Conservation (phyloP, 768 basidiomycete species). For the Tricholoma furcatifolium region DNA sequence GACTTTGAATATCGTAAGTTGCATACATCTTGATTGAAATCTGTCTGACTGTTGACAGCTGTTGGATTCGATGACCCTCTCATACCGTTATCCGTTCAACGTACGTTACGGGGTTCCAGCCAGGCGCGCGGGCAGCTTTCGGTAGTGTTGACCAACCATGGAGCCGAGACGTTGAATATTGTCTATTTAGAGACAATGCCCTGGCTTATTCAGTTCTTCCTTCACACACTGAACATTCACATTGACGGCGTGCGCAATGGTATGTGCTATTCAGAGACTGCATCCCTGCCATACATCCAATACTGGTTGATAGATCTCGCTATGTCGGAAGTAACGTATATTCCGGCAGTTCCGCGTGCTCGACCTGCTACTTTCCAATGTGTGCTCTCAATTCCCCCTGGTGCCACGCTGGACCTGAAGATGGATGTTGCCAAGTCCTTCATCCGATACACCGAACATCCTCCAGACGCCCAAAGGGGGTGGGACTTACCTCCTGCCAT, state of each 20-base stretch:
- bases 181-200: slow-evolving; percentile 92
- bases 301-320: slow-evolving; percentile 49
- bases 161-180: slow-evolving; percentile 39
- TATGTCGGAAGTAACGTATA: slow-evolving; percentile 65
- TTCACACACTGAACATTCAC: slow-evolving; percentile 68
- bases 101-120: slow-evolving; percentile 70
- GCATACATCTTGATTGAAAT: neutral
- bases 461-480: slow-evolving; percentile 91
- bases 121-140: slow-evolving; percentile 77
- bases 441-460: slow-evolving; percentile 92
- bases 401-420: slow-evolving; percentile 58
- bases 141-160: slow-evolving; percentile 64
- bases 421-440: slow-evolving; percentile 83
- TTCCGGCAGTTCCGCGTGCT: slow-evolving; percentile 63
- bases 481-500: slow-evolving; percentile 92
- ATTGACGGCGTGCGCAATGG: slow-evolving; percentile 47
- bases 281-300: neutral
- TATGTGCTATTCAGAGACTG: slow-evolving; percentile 24
- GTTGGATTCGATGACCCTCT: slow-evolving; percentile 36
- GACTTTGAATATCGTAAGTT: slow-evolving; percentile 65
- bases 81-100: slow-evolving; percentile 59
- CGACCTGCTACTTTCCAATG: slow-evolving; percentile 80
- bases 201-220: slow-evolving; percentile 86
- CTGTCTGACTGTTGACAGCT: slow-evolving; percentile 26
- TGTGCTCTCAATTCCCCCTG: slow-evolving; percentile 66